A percentile compares a stretch with the other conserved stretches of the same genome.
These are phyloP conservation scores for Chlamydomonas applanata DNA, from an alignment of 139 green algal genomes.

Conservation along the genomic window DNA sequence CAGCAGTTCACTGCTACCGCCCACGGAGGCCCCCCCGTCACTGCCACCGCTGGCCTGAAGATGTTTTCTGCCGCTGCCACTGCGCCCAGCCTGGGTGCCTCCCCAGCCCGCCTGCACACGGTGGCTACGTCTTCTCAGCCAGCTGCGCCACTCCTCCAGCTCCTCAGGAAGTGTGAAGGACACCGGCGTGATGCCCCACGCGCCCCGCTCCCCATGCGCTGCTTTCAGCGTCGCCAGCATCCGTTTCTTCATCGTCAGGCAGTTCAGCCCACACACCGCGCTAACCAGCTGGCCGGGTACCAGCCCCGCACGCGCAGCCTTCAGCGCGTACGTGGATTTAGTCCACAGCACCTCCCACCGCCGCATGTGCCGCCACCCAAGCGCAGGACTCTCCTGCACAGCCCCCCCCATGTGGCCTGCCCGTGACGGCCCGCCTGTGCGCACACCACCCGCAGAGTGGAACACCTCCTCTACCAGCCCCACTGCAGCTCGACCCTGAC, in stretches of 20 bases:
- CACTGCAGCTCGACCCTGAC: conserved; percentile 35
- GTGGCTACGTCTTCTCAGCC: conserved; percentile 21
- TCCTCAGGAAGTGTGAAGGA: conserved; percentile 51
- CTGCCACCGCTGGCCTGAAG: background rate
- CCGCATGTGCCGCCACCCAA: conserved; percentile 3
- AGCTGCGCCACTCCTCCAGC: conserved; percentile 32
- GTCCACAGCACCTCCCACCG: conserved; percentile 64
- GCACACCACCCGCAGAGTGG: background rate
- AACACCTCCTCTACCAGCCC: conserved; percentile 41
- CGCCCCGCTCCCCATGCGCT: conserved; percentile 6
- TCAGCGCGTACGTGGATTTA: conserved; percentile 52
- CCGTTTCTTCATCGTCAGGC: conserved; percentile 63
- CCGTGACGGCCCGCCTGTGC: conserved; percentile 35
- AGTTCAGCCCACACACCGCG: conserved; percentile 52
- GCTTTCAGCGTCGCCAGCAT: conserved; percentile 50
- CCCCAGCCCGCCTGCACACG: background rate
- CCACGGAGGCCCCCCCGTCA: background rate
- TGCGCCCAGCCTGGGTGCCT: conserved; percentile 1
- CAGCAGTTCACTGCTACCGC: conserved; percentile 1
- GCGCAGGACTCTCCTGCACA: background rate
- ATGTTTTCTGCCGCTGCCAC: conserved; percentile 11
- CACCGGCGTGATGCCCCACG: conserved; percentile 12
- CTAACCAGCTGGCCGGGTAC: conserved; percentile 47
- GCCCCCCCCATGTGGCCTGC: background rate
- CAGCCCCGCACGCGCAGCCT: conserved; percentile 33